phyloP scores from a whole-genome alignment of 805 yeast genomes.

The Cyberlindnera japonica region DNA sequence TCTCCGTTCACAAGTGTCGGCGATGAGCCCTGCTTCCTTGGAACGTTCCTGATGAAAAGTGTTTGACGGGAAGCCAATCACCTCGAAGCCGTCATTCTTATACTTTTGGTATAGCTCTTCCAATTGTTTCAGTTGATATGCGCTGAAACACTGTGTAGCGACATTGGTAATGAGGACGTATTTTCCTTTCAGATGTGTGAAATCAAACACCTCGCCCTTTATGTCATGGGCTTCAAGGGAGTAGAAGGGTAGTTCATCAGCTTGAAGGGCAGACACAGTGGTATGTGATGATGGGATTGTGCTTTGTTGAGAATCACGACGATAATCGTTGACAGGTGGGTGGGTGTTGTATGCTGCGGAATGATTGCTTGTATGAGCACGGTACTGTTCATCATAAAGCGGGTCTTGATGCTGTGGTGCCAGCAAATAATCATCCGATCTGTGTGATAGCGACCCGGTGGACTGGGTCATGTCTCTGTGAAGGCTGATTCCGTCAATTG shows the following conservation, averaged over 20 bases:
- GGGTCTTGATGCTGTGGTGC: background rate
- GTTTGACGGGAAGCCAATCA: slow-evolving; percentile 88
- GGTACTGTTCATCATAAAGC: slow-evolving; percentile 5
- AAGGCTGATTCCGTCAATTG: slow-evolving; percentile 7
- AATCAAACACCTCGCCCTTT: slow-evolving; percentile 54
- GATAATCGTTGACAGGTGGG: background rate
- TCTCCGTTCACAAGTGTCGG: slow-evolving; percentile 68
- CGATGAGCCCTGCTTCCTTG: slow-evolving; percentile 65
- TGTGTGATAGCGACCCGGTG: background rate
- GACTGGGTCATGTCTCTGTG: slow-evolving; percentile 9
- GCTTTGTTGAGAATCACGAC: background rate
- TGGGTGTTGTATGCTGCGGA: background rate
- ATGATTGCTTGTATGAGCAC: slow-evolving; percentile 6
- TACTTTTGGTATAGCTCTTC: slow-evolving; percentile 67
- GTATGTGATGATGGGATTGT: background rate
- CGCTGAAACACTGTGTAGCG: slow-evolving; percentile 80
- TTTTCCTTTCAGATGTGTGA: slow-evolving; percentile 65
- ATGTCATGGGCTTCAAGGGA: slow-evolving; percentile 58
- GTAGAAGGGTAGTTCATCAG: slow-evolving; percentile 47
- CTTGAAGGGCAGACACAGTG: slow-evolving; percentile 1
- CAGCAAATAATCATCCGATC: background rate
- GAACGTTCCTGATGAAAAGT: slow-evolving; percentile 77
- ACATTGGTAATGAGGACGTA: slow-evolving; percentile 82
- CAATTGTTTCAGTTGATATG: slow-evolving; percentile 72
- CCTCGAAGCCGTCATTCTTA: slow-evolving; percentile 55